Evolutionary conservation across 495 filamentous ascomycete genomes (phyloP), one percentile per base, ranked within the genome.

Genomic region (Xylaria venustula): DNA sequence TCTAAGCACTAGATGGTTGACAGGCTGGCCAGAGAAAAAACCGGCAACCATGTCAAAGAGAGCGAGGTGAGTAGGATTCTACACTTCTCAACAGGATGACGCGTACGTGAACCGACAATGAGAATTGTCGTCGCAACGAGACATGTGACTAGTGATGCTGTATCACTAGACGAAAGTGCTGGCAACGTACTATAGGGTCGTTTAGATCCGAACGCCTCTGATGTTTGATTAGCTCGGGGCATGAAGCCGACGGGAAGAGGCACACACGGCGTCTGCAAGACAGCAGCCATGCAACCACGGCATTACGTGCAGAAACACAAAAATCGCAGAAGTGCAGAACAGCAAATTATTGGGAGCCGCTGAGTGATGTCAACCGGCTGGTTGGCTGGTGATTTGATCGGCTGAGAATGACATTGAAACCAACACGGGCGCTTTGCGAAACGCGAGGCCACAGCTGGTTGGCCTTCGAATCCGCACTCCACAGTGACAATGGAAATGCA

Each of bases 91-190:
- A 45, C n/a, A 26, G 7, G 37, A 52, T 44, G 57, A 60, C 57
- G 48, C 57, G 57, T 60, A 60, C 51, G 36, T 28, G 56, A 46
- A 23, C 23, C 40, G 26, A 51, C 3, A 44, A 23, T 30, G 25
- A 37, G 40, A 26, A 44, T 4, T 51, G 2, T 20, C 34, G 36
- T 41, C 47, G 36, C 37, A 58, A 15, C 20, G 17, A 52, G 57
- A 52, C 57, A 52, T 51, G 57, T 41, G 47, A 51, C 40, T 36
- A 34, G 25, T 45, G 48, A 60, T 19, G 57, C 48, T 45, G 57
- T 60, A 52, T 42, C 11, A 60, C 57, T 23, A 45, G 47, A 55
- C 53, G 40, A 45, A 22, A 60, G 47, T 22, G 57, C 47, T 60
- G 57, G 47, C 57, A 36, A 22, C 25, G 9, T 45, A 25, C 32